Conservation (phyloP, 306 rosid species). For the Sindora glabra region DNA sequence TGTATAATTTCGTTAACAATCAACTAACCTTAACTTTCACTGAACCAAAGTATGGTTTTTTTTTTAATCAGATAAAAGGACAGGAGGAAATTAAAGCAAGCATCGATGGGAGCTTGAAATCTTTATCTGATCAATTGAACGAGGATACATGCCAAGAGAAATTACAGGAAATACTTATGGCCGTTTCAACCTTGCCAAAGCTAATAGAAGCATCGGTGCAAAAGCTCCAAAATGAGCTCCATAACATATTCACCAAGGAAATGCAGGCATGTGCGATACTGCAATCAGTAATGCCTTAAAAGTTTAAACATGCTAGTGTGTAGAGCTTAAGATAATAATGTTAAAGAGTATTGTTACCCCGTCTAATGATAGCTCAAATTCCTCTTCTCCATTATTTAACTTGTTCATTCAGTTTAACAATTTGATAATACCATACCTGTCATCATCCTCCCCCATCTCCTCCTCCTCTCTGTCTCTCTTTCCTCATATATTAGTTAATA, state of each 20-base stretch:
- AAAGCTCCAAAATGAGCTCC: conserved; percentile 45
- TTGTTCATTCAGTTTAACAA: not conserved
- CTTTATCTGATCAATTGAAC: conserved; percentile 49
- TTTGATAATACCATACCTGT: not conserved
- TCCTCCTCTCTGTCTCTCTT: not conserved
- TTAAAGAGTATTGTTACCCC: not conserved
- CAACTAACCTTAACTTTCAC: conserved; percentile 12
- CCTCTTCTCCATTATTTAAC: not conserved
- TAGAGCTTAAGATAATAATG: not conserved
- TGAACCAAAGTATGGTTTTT: conserved; percentile 12
- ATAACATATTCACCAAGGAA: conserved; percentile 47
- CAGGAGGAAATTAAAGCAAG: conserved; percentile 69
- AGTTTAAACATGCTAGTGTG: conserved; percentile 4
- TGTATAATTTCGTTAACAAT: conserved; percentile 15
- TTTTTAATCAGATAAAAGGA: conserved; percentile 59
- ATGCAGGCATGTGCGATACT: conserved; percentile 47
- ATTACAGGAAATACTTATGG: conserved; percentile 50
- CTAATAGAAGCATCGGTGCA: conserved; percentile 52
- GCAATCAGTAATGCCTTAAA: conserved; percentile 11
- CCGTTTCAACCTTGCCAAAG: conserved; percentile 59
- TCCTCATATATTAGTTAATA: not conserved
- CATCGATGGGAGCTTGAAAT: conserved; percentile 60
- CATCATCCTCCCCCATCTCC: too few relatives aligned
- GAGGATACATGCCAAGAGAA: conserved; percentile 40
- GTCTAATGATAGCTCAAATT: conserved; percentile 5